Conservation (phyloP, 257 asterid genomes). For the Cruciata laevipes region DNA sequence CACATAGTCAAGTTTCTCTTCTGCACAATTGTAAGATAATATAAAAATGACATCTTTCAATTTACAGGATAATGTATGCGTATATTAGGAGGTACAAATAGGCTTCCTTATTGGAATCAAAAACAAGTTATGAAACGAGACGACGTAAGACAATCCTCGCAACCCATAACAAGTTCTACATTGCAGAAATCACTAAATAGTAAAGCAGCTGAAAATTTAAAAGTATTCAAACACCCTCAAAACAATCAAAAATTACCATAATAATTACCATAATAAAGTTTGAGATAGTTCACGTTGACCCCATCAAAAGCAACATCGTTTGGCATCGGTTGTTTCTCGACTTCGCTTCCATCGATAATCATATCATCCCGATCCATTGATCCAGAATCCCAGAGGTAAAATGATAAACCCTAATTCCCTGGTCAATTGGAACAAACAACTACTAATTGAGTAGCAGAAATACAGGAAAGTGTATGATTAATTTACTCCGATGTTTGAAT, state of each 20-base stretch:
- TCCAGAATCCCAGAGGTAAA: not conserved
- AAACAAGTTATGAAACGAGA: no score
- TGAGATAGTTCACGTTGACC: slow-evolving; percentile 65
- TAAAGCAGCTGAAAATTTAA: not conserved
- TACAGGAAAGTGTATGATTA: not conserved
- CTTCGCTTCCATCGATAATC: slow-evolving; percentile 47
- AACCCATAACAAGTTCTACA: not conserved
- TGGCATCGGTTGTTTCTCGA: slow-evolving; percentile 20
- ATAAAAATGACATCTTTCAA: not conserved
- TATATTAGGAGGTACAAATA: no score
- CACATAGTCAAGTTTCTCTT: no score
- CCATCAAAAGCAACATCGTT: slow-evolving; percentile 35
- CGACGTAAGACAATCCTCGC: not conserved
- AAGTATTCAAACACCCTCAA: not conserved
- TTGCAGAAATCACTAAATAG: not conserved
- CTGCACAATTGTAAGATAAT: not conserved
- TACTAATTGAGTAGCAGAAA: not conserved
- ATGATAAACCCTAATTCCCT: not conserved
- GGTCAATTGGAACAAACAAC: not conserved
- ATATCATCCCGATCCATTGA: slow-evolving; percentile 47
- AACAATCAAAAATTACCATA: slow-evolving; percentile 39
- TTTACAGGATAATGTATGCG: no score
- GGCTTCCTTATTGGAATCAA: not conserved
- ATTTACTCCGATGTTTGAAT: not conserved
- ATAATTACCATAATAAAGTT: slow-evolving; percentile 59